A percentile compares a stretch with the other conserved stretches of the same genome.
Evolutionary conservation across 345 rosid species (phyloP).

Genomic region (Gossypium arboreum): DNA sequence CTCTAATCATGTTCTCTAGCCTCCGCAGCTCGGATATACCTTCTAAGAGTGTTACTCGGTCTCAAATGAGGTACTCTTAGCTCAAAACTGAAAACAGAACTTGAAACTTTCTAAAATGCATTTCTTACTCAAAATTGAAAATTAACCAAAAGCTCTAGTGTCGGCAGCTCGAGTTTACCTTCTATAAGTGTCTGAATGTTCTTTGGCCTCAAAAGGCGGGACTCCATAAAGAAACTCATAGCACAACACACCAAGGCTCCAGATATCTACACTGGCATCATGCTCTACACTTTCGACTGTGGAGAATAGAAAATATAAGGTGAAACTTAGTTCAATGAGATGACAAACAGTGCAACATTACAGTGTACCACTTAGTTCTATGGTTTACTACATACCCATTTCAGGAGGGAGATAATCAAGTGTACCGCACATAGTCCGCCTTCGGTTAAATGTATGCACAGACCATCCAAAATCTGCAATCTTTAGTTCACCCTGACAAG

Average conservation of each 20-base stretch:
- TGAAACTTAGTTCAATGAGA: not conserved
- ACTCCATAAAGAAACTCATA: constrained; percentile 88
- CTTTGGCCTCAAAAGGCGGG: constrained; percentile 90
- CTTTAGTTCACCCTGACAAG: constrained; percentile 89
- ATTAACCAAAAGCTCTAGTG: not conserved
- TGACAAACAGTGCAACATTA: not conserved
- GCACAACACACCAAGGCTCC: constrained; percentile 97
- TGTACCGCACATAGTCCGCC: constrained; percentile 98
- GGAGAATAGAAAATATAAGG: not conserved
- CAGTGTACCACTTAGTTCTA: not conserved
- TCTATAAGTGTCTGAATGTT: constrained; percentile 87
- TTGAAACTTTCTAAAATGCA: not conserved
- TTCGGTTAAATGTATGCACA: constrained; percentile 92
- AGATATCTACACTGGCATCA: constrained; percentile 91
- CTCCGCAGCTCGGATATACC: constrained; percentile 33
- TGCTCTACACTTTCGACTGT: constrained; percentile 95
- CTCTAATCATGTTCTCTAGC: not conserved
- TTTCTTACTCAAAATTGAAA: not conserved
- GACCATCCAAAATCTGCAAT: constrained; percentile 99
- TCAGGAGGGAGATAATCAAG: constrained; percentile 97
- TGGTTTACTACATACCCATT: constrained; percentile 58
- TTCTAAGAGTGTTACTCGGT: constrained; percentile 84
- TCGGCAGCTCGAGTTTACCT: constrained; percentile 39
- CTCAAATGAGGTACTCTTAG: constrained; percentile 36
- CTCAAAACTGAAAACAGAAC: not conserved